Percentiles rank a stretch among this genome's conserved stretches.
Conservation (phyloP, 495 filamentous ascomycete genomes). For the Letharia columbiana region DNA sequence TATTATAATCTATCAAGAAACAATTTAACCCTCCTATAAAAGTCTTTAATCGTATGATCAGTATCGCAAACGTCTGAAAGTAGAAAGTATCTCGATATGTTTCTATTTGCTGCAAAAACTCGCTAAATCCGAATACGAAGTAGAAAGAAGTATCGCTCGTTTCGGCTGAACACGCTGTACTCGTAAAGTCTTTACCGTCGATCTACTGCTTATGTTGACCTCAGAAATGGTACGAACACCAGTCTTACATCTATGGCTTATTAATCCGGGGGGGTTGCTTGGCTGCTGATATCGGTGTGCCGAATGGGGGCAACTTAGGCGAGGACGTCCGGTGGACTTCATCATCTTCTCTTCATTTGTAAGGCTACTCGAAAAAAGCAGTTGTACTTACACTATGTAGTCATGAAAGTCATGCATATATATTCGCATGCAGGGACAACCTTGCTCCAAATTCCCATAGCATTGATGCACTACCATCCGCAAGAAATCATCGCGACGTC, state of each 20-base stretch:
- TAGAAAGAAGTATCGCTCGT: too few species aligned
- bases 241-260: neutral
- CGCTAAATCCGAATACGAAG: too few species aligned
- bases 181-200: neutral
- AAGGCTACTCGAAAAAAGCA: neutral
- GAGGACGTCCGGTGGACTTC: neutral
- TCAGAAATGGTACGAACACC: neutral
- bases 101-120: too few species aligned
- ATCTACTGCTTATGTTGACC: neutral
- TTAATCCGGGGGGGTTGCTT: neutral
- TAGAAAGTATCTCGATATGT: too few species aligned
- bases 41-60: too few species aligned
- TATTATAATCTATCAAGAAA: too few species aligned
- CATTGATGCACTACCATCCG: neutral
- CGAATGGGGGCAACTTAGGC: neutral
- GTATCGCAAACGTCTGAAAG: too few species aligned
- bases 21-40: too few species aligned
- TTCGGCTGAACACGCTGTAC: neutral
- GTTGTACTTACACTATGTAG: neutral
- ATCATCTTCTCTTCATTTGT: neutral
- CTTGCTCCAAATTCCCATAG: neutral
- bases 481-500: neutral
- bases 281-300: neutral
- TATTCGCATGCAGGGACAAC: neutral
- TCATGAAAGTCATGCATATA: neutral